Percentiles rank a stretch among this genome's conserved stretches.
Evolutionary conservation across 805 yeast species (phyloP).

Genomic region (Priceomyces castillae): DNA sequence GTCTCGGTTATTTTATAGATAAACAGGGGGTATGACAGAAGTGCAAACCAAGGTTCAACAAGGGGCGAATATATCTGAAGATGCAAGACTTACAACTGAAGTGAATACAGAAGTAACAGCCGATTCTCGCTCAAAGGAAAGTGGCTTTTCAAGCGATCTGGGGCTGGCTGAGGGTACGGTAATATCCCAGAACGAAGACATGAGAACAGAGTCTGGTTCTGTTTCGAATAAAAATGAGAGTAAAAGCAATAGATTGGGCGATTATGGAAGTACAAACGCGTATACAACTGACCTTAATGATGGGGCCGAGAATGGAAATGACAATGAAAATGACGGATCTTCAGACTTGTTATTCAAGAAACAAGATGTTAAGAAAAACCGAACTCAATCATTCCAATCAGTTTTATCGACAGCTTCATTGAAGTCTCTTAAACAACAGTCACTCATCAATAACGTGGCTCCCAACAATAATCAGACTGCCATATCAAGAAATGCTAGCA

Average conservation of each 20-base stretch:
- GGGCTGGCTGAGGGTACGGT: not conserved
- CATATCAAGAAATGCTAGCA: slow-evolving; percentile 15
- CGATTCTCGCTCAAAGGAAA: not conserved
- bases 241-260: not conserved
- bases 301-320: slow-evolving; percentile 8
- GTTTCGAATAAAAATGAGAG: not conserved
- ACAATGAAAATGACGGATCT: slow-evolving; percentile 10
- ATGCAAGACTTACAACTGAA: not conserved
- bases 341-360: slow-evolving; percentile 33
- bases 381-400: slow-evolving; percentile 44
- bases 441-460: slow-evolving; percentile 5
- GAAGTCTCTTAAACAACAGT: slow-evolving; percentile 34
- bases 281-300: slow-evolving; percentile 3
- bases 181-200: not conserved
- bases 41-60: not conserved
- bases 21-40: slow-evolving; percentile 1
- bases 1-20: not conserved
- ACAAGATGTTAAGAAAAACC: slow-evolving; percentile 33
- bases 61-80: not conserved
- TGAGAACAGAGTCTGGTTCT: not conserved
- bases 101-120: not conserved
- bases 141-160: not conserved
- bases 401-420: slow-evolving; percentile 44
- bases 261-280: not conserved
- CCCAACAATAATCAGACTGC: slow-evolving; percentile 5